Base-by-base conservation (phyloP, 2,329 filamentous ascomycete species). In the Trichocomaceae sp. region DNA sequence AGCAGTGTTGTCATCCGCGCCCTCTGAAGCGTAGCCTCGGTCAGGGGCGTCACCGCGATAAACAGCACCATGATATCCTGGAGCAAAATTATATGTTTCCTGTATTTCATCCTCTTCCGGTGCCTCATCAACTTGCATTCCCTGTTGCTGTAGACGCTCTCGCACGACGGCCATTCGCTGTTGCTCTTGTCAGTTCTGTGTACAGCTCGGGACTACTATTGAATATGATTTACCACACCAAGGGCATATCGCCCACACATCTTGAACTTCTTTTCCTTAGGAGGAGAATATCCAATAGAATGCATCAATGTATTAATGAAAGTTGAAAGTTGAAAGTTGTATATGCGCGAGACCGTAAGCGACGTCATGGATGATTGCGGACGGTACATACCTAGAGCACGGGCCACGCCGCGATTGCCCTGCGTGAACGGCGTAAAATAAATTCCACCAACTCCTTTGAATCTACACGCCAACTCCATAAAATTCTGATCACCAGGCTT, bases 31-130 rank as follows among this genome's bases (percentile, higher is more conserved):
- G 6, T 42, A 55, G n/a, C 82, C 83, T 59, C 75, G 74, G 56
- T 86, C 83, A 12, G 83, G 23, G 3, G 79, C 79, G 50, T 90
- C 83, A 33, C 89, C 89, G 57, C 90, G 83, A 68, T 95, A 96
- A 23, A 97, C 88, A 22, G 93, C 77, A 33, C 93, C 92, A 64
- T 87, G 80, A 58, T 90, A 88, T 0, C 91, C 88, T 0, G 93
- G 93, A 0, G 92, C 90, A 67, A 99, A 95, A 69, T 97, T 97
- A 75, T 95, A 96, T 35, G 82, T 90, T 66, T 89, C 87, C 37
- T 87, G 82, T 33, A 83, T 74, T 47, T 76, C 81, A 17, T 88
- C 83, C 62, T 95, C 88, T 3, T 81, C 80, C 0, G 88, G 88
- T 0, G 81, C 83, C 55, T 90, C 83, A 55, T 85, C 79, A 2